A percentile compares a stretch with the other conserved stretches of the same genome.
Conservation (phyloP, 192 early-diverging fungal species). For the Geranomyces variabilis region DNA sequence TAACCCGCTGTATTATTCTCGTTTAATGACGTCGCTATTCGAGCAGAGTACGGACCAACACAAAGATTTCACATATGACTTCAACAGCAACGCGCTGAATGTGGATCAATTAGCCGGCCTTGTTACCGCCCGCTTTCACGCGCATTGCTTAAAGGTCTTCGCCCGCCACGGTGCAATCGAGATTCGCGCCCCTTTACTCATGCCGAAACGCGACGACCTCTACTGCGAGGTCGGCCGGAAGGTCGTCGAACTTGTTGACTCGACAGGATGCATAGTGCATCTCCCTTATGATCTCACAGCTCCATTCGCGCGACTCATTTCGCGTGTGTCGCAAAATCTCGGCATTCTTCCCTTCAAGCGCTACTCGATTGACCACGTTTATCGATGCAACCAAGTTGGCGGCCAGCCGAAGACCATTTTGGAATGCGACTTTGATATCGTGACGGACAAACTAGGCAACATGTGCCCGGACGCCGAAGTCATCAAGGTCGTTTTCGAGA, state of each 20-base stretch:
- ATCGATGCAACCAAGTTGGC: slow-evolving; percentile 75
- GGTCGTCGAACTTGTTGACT: slow-evolving; percentile 80
- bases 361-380: slow-evolving; percentile 84
- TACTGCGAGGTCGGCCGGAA: slow-evolving; percentile 32
- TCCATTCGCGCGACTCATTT: slow-evolving; percentile 87
- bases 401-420: slow-evolving; percentile 81
- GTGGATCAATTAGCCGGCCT: slow-evolving; percentile 53
- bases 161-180: slow-evolving; percentile 83
- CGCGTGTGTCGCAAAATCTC: slow-evolving; percentile 40
- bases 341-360: slow-evolving; percentile 71
- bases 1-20: slow-evolving; percentile 81
- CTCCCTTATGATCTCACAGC: slow-evolving; percentile 86
- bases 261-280: slow-evolving; percentile 77
- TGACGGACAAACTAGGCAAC: slow-evolving; percentile 59
- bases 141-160: slow-evolving; percentile 77
- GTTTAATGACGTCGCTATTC: slow-evolving; percentile 82
- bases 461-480: slow-evolving; percentile 90
- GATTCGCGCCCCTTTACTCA: slow-evolving; percentile 77
- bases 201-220: slow-evolving; percentile 61
- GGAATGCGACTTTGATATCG: slow-evolving; percentile 93
- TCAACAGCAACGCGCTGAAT: slow-evolving; percentile 49
- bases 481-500: slow-evolving; percentile 72
- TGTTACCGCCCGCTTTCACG: slow-evolving; percentile 30
- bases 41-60: slow-evolving; percentile 73
- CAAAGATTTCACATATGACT: slow-evolving; percentile 92